phyloP scores from a whole-genome alignment of 495 filamentous ascomycete genomes.

The Xylaria sp. region DNA sequence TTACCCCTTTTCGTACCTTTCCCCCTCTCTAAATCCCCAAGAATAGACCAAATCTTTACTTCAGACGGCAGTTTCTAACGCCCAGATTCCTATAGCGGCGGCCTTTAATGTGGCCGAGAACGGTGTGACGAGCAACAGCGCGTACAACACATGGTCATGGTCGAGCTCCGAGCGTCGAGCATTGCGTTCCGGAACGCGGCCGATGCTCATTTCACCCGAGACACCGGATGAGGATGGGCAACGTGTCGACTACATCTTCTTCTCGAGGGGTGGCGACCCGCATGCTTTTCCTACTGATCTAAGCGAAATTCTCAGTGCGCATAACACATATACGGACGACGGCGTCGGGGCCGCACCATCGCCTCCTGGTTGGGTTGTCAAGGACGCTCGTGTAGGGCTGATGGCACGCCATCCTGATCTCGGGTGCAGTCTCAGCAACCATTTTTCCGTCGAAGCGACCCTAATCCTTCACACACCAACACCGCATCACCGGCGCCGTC shows the following conservation, averaged over 20 bases:
- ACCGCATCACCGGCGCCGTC: conserved; percentile 7
- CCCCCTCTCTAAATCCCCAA: neutral
- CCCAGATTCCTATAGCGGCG: conserved; percentile 46
- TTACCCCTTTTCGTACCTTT: neutral
- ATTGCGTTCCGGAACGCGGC: conserved; percentile 54
- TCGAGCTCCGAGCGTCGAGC: conserved; percentile 65
- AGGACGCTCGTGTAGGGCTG: conserved; percentile 76
- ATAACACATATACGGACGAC: conserved; percentile 30
- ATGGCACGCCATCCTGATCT: conserved; percentile 80
- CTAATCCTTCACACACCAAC: conserved; percentile 53
- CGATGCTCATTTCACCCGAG: conserved; percentile 61
- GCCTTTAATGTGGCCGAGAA: conserved; percentile 78
- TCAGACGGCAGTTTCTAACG: neutral
- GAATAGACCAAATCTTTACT: neutral
- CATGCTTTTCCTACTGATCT: conserved; percentile 17
- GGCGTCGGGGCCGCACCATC: conserved; percentile 25
- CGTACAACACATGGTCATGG: conserved; percentile 95
- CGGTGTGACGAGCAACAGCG: conserved; percentile 85
- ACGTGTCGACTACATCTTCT: conserved; percentile 94
- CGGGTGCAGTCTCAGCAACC: conserved; percentile 86
- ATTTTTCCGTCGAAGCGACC: conserved; percentile 83
- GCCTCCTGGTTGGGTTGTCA: conserved; percentile 68
- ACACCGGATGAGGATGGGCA: conserved; percentile 75
- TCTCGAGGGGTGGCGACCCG: conserved; percentile 39
- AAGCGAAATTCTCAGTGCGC: conserved; percentile 27